A percentile compares a stretch with the other conserved stretches of the same genome.
Evolutionary conservation across 78 protist genomes (phyloP).

Genomic region (Creolimax fragrantissima): DNA sequence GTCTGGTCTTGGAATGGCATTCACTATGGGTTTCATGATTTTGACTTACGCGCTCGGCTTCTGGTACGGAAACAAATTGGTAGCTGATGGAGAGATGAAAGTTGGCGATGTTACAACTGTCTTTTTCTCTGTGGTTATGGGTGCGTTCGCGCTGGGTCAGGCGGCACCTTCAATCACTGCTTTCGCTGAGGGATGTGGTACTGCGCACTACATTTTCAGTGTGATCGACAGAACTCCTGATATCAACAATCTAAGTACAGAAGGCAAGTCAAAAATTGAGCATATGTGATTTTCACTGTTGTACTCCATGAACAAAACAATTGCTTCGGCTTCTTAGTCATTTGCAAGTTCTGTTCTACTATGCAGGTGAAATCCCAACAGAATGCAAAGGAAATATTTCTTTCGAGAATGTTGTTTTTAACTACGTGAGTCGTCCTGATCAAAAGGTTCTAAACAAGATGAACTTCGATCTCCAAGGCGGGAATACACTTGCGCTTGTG

Average conservation of each 20-base stretch:
- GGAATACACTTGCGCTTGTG: conserved; percentile 11
- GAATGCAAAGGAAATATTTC: conserved; percentile 35
- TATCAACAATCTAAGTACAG: background rate
- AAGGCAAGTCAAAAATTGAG: background rate
- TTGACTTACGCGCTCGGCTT: conserved; percentile 1
- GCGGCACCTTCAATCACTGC: conserved; percentile 13
- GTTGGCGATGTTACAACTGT: background rate
- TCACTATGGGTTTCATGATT: background rate
- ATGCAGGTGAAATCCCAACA: background rate
- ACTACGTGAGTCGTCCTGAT: conserved; percentile 40
- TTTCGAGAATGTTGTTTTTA: conserved; percentile 59
- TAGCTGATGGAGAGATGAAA: background rate
- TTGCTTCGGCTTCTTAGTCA: background rate
- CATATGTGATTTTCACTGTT: too few relatives aligned
- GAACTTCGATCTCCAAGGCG: background rate
- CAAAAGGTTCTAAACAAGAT: conserved; percentile 5
- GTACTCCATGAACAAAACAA: too few relatives aligned
- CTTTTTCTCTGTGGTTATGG: conserved; percentile 17
- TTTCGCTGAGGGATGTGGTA: background rate
- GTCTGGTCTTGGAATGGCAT: conserved; percentile 18
- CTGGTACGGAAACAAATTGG: conserved; percentile 35
- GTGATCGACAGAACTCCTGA: background rate
- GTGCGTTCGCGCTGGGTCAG: conserved; percentile 12
- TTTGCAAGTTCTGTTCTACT: background rate
- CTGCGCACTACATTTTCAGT: background rate